A percentile compares a stretch with the other conserved stretches of the same genome.
Evolutionary conservation across 2,329 filamentous ascomycete genomes (phyloP).

Genomic region (Scedosporium dehoogii): DNA sequence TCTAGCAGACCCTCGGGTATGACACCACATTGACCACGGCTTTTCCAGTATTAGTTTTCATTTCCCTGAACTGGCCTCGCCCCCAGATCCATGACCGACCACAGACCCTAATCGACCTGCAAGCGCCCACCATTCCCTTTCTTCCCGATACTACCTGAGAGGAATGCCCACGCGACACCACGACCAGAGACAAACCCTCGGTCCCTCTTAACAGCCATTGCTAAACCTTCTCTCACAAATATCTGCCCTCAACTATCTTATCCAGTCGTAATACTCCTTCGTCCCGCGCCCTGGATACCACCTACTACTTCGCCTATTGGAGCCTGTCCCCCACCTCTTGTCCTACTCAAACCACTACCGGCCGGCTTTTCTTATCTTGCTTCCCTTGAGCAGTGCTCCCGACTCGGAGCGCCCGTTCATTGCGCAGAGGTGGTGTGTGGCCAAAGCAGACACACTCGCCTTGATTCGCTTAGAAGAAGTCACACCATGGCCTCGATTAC

Average conservation of each 20-base stretch:
- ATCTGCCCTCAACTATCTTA: not conserved
- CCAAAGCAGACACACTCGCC: not conserved
- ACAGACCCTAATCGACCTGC: not conserved
- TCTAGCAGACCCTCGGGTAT: not conserved
- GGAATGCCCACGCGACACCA: slow-evolving; percentile 1
- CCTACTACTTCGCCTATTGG: not conserved
- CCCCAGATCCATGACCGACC: not conserved
- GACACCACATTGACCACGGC: too few relatives aligned
- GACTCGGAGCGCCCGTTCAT: not conserved
- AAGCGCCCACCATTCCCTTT: not conserved
- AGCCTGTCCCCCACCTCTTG: not conserved
- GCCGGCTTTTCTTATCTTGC: not conserved
- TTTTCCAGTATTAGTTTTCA: not conserved
- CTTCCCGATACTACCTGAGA: not conserved
- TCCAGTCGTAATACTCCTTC: not conserved
- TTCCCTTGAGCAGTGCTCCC: not conserved
- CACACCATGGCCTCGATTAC: not conserved
- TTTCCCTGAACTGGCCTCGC: not conserved
- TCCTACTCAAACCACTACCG: not conserved
- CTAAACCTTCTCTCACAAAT: not conserved
- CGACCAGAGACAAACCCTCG: not conserved
- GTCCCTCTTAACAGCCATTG: not conserved
- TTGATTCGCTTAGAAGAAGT: not conserved
- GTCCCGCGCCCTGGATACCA: not conserved
- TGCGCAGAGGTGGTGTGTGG: not conserved